Evolutionary conservation across 805 yeast species (phyloP), one percentile per base, ranked within the genome.

Genomic region (Candida ascalaphidarum): DNA sequence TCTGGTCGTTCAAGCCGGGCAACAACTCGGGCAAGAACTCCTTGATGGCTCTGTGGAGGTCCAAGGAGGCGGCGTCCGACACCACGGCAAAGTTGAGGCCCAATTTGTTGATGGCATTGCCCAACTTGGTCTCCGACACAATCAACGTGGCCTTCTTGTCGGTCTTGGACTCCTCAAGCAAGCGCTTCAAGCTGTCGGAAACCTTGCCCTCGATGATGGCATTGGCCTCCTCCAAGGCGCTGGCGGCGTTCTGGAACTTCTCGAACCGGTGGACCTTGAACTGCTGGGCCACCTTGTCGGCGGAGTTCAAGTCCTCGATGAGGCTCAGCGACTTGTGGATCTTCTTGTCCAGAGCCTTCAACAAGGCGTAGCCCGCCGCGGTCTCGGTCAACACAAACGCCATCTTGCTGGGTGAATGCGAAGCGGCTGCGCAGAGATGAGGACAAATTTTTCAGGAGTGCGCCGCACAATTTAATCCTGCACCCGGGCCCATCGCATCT

Each of bases 261-360:
- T 95, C 88, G 56, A 92, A 92, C 21, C 95, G 92, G 48, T 92
- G 89, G 49, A 92, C 75, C 65, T 92, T 92, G 65, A 89, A 85
- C 58, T 84, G 94, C 43, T 81, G 71, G 32, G 86, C 71, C 36
- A 88, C 95, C 58, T 83, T 81, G 40, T 81, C 94, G 27, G 94
- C 76, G 28, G 83, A 60, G 59, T 82, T 70, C 49, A 88, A 70
- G 55, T 86, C 95, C 39, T 78, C 71, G 41, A 82, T 61, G 44
- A 88, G 64, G 34, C 76, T 55, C 31, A 81, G 58, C 15, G 92
- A 77, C 67, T 88, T 89, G 74, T 89, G 80, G 49, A 92, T 80
- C 71, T 89, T 89, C 71, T 92, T 92, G 71, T 92, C 97, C 40
- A 95, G 80, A 33, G 96, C 95, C 68, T 92, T 92, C 56, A 92